phyloP scores from a whole-genome alignment of 148 eudicot genomes.

The Selenicereus undatus region DNA sequence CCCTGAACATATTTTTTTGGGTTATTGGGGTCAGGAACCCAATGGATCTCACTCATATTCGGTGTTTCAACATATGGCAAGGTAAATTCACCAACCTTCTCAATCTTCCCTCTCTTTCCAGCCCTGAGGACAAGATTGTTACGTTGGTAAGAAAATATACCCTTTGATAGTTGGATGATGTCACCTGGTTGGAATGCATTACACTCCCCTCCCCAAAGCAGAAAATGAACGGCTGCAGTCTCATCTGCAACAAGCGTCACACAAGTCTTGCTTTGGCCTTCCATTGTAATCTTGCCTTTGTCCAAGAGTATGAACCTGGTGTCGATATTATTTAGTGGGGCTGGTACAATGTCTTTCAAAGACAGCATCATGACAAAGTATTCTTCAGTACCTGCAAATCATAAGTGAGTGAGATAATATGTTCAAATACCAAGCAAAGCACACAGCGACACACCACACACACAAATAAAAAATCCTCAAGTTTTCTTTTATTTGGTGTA shows the following conservation, averaged over 20 bases:
- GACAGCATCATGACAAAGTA: constrained; percentile 16
- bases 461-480: neutral
- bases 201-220: constrained; percentile 80
- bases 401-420: neutral
- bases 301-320: constrained; percentile 64
- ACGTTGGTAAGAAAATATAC: constrained; percentile 71
- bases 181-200: constrained; percentile 75
- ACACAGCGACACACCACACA: neutral
- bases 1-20: constrained; percentile 45
- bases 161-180: constrained; percentile 46
- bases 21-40: constrained; percentile 57
- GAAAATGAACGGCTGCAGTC: constrained; percentile 87
- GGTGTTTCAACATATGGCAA: constrained; percentile 76
- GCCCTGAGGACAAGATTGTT: constrained; percentile 62
- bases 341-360: constrained; percentile 63
- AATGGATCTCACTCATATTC: constrained; percentile 79
- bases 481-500: neutral
- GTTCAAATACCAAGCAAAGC: neutral
- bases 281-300: constrained; percentile 47
- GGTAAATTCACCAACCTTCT: constrained; percentile 73
- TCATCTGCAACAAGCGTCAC: constrained; percentile 86
- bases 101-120: constrained; percentile 71
- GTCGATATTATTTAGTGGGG: constrained; percentile 70
- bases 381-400: neutral
- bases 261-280: constrained; percentile 56